Evolutionary conservation across 78 protist species (phyloP).

Genomic region (Dictyostelium brefeldianum): DNA sequence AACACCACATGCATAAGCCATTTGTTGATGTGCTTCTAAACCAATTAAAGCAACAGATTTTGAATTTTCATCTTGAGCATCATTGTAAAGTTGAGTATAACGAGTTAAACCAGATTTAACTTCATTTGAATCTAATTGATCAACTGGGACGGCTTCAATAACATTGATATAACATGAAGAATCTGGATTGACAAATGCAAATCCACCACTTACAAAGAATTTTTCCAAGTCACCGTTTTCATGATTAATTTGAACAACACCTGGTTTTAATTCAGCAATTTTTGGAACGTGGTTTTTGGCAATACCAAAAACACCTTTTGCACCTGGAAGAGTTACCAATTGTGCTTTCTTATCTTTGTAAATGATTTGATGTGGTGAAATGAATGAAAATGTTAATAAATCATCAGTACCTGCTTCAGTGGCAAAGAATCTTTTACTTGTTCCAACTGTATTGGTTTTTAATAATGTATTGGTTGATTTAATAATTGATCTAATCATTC

Average conservation of each 20-base stretch:
- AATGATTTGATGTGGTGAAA: constrained; percentile 82
- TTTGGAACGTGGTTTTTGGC: constrained; percentile 75
- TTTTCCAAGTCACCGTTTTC: constrained; percentile 57
- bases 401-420: constrained; percentile 25
- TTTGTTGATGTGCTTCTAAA: constrained; percentile 74
- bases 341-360: constrained; percentile 66
- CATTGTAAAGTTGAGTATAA: constrained; percentile 76
- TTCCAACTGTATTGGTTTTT: background rate
- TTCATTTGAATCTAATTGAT: constrained; percentile 69
- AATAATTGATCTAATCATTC: constrained; percentile 12
- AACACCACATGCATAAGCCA: constrained; percentile 78
- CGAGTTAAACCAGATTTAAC: constrained; percentile 76
- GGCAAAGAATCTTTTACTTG: constrained; percentile 43
- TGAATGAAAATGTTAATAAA: constrained; percentile 65
- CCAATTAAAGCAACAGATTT: constrained; percentile 77
- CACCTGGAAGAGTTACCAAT: constrained; percentile 80
- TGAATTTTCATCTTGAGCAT: constrained; percentile 48
- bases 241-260: constrained; percentile 73
- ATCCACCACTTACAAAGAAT: constrained; percentile 82
- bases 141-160: constrained; percentile 82
- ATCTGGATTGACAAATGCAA: constrained; percentile 82
- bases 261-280: constrained; percentile 82
- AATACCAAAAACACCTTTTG: constrained; percentile 77
- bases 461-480: constrained; percentile 8
- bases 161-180: constrained; percentile 70